Evolutionary conservation across 2,329 filamentous ascomycete species (phyloP).

Genomic region (Aspergillus neoniger): DNA sequence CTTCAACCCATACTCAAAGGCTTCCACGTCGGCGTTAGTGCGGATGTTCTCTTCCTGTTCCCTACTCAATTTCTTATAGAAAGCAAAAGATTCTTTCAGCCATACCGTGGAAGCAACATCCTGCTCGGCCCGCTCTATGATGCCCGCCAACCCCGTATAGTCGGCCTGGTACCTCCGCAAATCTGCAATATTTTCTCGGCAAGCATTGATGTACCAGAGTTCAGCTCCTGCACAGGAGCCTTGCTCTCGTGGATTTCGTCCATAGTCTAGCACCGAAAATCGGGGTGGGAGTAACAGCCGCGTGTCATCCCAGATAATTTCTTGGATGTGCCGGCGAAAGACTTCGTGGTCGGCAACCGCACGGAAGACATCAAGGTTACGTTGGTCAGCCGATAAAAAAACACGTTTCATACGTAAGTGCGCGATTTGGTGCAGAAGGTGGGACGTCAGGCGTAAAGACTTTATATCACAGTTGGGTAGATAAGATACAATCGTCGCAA

Average conservation of each 20-base stretch:
- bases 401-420: constrained; percentile 37
- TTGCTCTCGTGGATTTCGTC: neutral
- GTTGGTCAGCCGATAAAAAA: constrained; percentile 45
- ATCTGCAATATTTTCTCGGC: constrained; percentile 13
- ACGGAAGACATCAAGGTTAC: constrained; percentile 41
- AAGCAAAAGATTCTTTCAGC: neutral
- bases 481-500: neutral
- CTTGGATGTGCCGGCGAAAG: constrained; percentile 34
- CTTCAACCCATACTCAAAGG: constrained; percentile 35
- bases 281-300: constrained; percentile 5
- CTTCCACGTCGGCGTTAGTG: constrained; percentile 5
- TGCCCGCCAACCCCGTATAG: neutral
- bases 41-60: neutral
- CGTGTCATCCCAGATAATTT: constrained; percentile 43
- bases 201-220: constrained; percentile 18
- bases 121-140: neutral
- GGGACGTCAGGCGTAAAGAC: constrained; percentile 28
- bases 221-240: constrained; percentile 9
- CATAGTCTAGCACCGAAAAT: neutral
- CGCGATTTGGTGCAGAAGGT: constrained; percentile 12
- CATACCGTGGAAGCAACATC: neutral
- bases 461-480: constrained; percentile 32
- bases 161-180: constrained; percentile 19
- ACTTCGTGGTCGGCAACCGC: constrained; percentile 40
- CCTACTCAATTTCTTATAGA: neutral